Evolutionary conservation across 2,329 filamentous ascomycete genomes (phyloP).

Genomic region (Aquanectria penicillioides): DNA sequence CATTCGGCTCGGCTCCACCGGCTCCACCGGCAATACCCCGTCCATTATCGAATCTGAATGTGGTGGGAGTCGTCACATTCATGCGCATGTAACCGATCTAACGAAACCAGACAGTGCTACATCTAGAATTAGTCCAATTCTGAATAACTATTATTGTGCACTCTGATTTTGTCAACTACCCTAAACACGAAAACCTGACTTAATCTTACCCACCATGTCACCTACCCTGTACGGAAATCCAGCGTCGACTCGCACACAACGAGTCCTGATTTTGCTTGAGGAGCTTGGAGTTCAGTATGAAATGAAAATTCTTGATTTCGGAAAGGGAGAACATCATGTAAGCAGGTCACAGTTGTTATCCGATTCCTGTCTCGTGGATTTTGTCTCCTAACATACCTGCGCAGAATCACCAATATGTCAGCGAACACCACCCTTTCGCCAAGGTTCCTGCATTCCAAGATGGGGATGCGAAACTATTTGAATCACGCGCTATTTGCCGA

Average conservation of each 20-base stretch:
- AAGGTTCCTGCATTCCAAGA: constrained; percentile 6
- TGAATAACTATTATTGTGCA: too few relatives aligned
- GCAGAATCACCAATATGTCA: not conserved
- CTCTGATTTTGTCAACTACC: too few relatives aligned
- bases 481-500: not conserved
- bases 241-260: not conserved
- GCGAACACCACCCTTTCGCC: constrained; percentile 2
- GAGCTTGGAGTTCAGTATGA: not conserved
- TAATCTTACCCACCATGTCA: not conserved
- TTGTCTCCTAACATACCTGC: not conserved
- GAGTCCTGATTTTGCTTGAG: not conserved
- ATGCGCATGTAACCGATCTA: too few relatives aligned
- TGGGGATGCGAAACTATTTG: not conserved
- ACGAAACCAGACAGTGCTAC: too few relatives aligned
- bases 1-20: too few relatives aligned
- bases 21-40: not conserved
- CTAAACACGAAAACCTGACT: not conserved
- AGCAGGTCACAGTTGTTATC: not conserved
- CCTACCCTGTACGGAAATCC: not conserved
- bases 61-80: too few relatives aligned
- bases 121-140: too few relatives aligned
- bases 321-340: not conserved
- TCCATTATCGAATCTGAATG: not conserved
- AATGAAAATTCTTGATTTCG: not conserved
- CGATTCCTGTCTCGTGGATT: too few relatives aligned